phyloP scores from a whole-genome alignment of 176 grass and related monocot genomes.

The maize (Zea mays) region Zm-B73-REFERENCE-NAM-5.0 NC_050096.1:23689501-23690000 shows the following conservation, averaged over 20 bases:
- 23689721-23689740: background rate
- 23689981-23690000: too few species aligned
- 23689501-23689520: conserved; percentile 24
- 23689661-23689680: background rate
- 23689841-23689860: too few species aligned
- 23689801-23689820: background rate
- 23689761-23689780: background rate
- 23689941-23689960: too few species aligned
- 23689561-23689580: too few species aligned
- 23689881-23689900: too few species aligned
- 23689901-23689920: too few species aligned
- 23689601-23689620: too few species aligned
- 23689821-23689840: background rate
- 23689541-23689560: background rate
- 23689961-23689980: too few species aligned
- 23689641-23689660: background rate
- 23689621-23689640: background rate
- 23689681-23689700: too few species aligned
- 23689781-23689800: background rate
- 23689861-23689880: too few species aligned
- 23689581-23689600: background rate
- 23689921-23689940: too few species aligned
- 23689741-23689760: background rate
- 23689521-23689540: background rate
- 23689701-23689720: background rate